Conservation (phyloP, 2,329 filamentous ascomycete species). For the Stagonosporopsis rhizophila region DNA sequence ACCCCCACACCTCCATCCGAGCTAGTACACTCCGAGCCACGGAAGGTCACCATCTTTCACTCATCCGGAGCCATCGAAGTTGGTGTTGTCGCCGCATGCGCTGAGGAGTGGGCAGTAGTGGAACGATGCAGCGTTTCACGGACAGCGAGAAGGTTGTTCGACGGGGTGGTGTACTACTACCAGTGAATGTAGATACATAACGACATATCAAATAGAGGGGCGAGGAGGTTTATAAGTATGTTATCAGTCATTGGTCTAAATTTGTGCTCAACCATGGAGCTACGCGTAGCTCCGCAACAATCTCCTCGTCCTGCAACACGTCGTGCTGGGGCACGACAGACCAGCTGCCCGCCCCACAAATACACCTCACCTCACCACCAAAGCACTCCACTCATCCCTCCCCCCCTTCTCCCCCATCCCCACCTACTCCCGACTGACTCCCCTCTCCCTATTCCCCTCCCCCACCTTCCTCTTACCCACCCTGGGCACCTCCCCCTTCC, state of each 20-base stretch:
- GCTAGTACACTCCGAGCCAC: conserved; percentile 6
- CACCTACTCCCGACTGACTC: not conserved
- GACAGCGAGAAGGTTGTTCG: conserved; percentile 43
- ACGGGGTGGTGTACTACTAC: conserved; percentile 40
- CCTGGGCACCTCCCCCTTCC: conserved; percentile 28
- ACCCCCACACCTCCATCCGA: not conserved
- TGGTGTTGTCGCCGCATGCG: conserved; percentile 27
- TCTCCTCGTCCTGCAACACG: too few species aligned
- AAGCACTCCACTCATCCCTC: not conserved
- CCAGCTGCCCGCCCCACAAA: not conserved
- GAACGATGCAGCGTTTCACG: conserved; percentile 40
- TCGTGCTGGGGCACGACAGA: not conserved
- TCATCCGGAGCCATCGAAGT: conserved; percentile 37
- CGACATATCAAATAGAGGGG: not conserved
- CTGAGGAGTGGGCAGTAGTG: conserved; percentile 27
- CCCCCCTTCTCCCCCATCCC: not conserved
- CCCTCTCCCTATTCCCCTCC: not conserved
- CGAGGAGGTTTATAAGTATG: not conserved
- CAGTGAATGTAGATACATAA: not conserved
- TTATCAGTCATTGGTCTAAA: not conserved
- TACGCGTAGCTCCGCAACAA: too few species aligned
- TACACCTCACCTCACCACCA: not conserved
- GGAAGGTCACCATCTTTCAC: conserved; percentile 31
- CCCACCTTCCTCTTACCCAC: not conserved
- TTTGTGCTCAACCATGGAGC: not conserved